Percentiles rank a stretch among this genome's conserved stretches.
These are phyloP conservation scores for Starmerella floris DNA, from an alignment of 805 yeast genomes.

Conservation along the genomic window DNA sequence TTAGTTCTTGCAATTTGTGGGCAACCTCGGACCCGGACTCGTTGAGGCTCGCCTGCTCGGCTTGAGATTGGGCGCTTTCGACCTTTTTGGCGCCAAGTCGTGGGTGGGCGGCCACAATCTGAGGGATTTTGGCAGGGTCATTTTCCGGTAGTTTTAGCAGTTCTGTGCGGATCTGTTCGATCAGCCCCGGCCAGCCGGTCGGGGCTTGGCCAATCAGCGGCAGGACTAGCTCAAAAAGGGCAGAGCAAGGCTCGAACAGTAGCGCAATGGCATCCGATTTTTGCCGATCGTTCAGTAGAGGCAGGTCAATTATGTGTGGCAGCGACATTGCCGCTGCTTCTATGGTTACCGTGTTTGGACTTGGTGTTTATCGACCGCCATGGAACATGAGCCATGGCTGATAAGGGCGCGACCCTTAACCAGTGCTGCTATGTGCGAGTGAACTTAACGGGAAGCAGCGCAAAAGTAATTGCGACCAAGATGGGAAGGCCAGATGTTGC, in stretches of 20 bases:
- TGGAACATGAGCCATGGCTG: too few relatives aligned
- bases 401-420: too few relatives aligned
- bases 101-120: constrained; percentile 82
- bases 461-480: too few relatives aligned
- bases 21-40: constrained; percentile 38
- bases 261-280: constrained; percentile 30
- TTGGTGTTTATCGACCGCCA: too few relatives aligned
- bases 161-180: constrained; percentile 34
- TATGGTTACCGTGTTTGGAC: too few relatives aligned
- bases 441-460: too few relatives aligned
- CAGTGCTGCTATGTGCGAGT: too few relatives aligned
- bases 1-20: constrained; percentile 37
- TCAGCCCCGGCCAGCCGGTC: constrained; percentile 29
- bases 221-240: constrained; percentile 30
- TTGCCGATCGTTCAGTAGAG: neutral
- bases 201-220: constrained; percentile 23
- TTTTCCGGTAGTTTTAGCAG: constrained; percentile 29
- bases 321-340: too few relatives aligned
- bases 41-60: constrained; percentile 57
- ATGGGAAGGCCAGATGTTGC: too few relatives aligned
- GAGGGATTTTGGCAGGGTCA: constrained; percentile 20
- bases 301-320: constrained; percentile 5
- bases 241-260: constrained; percentile 53
- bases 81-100: constrained; percentile 52
- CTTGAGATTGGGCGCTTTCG: constrained; percentile 47